These are phyloP conservation scores for Sesbania bispinosa DNA, from an alignment of 306 rosid genomes.

Conservation along the genomic window DNA sequence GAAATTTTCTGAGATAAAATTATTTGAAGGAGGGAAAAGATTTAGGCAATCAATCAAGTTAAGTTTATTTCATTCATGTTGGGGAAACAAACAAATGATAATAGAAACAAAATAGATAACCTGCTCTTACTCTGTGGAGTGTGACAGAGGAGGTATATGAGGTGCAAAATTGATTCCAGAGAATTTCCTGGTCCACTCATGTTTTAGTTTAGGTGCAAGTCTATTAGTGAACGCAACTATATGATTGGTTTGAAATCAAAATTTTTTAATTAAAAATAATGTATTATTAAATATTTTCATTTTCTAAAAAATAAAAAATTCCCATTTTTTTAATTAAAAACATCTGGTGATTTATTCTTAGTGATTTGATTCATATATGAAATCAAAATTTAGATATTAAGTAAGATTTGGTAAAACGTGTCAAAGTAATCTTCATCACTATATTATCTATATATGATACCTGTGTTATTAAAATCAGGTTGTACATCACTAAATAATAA, in stretches of 20 bases:
- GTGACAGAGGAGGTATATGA: background rate
- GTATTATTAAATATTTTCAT: background rate
- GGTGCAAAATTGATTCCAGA: constrained; percentile 17
- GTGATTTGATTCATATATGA: background rate
- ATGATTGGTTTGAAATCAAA: background rate
- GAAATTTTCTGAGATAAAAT: background rate
- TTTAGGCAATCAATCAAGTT: background rate
- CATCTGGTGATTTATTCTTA: background rate
- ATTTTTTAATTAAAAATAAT: background rate
- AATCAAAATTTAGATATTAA: background rate
- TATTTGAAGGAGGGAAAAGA: background rate
- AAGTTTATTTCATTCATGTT: background rate
- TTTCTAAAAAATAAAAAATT: background rate
- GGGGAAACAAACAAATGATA: background rate
- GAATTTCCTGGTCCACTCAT: constrained; percentile 13
- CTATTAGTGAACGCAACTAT: background rate
- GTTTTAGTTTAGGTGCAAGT: background rate
- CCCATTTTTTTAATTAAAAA: background rate
- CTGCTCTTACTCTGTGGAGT: constrained; percentile 20
- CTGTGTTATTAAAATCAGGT: no score
- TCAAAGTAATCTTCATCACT: background rate
- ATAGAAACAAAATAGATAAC: constrained; percentile 3
- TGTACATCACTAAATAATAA: no score
- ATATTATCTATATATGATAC: no score
- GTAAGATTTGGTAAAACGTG: background rate